These are phyloP conservation scores for Piper betle DNA, from an alignment of 164 flowering plant genomes.

Conservation along the genomic window DNA sequence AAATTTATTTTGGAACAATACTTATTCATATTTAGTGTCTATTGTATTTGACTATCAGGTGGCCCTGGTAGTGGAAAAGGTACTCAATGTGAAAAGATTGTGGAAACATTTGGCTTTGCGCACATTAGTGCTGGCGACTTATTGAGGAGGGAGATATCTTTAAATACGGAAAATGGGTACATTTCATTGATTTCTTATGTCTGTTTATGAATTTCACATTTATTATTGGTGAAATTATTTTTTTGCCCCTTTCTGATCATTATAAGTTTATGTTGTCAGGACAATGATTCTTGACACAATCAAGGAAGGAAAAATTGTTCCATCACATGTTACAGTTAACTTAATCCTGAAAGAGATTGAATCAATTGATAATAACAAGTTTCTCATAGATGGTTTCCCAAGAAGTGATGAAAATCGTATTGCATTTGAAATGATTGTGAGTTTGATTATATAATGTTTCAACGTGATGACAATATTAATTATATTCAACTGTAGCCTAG, in stretches of 20 bases:
- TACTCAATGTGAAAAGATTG: constrained; percentile 73
- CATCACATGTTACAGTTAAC: constrained; percentile 74
- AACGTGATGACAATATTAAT: not conserved
- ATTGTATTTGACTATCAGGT: constrained; percentile 25
- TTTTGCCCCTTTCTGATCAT: not conserved
- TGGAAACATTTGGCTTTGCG: constrained; percentile 54
- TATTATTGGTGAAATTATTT: not conserved
- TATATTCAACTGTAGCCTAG: not conserved
- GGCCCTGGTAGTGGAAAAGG: constrained; percentile 99
- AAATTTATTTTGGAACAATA: not conserved
- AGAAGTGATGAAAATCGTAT: constrained; percentile 84
- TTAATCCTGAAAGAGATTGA: constrained; percentile 59
- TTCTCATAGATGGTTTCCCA: constrained; percentile 96
- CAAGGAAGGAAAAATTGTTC: constrained; percentile 81
- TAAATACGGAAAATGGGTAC: constrained; percentile 61
- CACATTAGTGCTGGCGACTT: constrained; percentile 94
- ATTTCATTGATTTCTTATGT: not conserved
- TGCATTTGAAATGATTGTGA: constrained; percentile 76
- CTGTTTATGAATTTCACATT: not conserved
- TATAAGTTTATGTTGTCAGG: constrained; percentile 27
- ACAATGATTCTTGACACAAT: constrained; percentile 61
- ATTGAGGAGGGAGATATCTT: constrained; percentile 59
- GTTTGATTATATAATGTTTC: constrained; percentile 15
- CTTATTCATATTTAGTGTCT: not conserved
- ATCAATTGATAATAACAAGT: constrained; percentile 42